Base-by-base conservation (phyloP, 768 basidiomycete species). In the Sarcodon aspratus region DNA sequence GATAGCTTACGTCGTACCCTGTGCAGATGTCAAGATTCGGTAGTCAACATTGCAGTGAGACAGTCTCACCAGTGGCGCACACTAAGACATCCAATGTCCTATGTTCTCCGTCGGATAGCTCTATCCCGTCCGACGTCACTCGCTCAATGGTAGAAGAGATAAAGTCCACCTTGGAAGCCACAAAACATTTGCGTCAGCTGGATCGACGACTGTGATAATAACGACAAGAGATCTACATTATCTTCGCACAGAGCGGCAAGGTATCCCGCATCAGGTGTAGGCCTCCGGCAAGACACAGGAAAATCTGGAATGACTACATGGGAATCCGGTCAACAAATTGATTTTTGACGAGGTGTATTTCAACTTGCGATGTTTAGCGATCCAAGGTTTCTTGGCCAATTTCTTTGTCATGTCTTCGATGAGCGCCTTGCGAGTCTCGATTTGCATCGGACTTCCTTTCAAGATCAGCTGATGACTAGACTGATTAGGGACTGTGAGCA, bases 201-300 rank as follows among this genome's bases (percentile, higher is more conserved):
- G 21, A 27, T 27, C 21, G 21, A 27, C 21, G 5, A 27, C 5
- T 27, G 21, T 27, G 21, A 27, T 2, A 27, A 27, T 27, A 27
- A 27, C 21, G 5, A 27, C 21, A 27, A 27, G 21, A 27, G 21
- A 27, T 2, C 21, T 27, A 27, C 82, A 56, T 83, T 82, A 53
- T 78, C 75, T 61, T 75, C 69, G 51, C 74, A 77, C 2, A 84
- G 62, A 0, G 82, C 77, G 54, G 83, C 79, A 33, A 84, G 69
- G 57, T 81, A 85, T 6, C 82, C 80, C 8, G 78, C 78, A 0
- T 80, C 82, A 1, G 80, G 79, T 0, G 82, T 85, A 44, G 82
- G 61, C n/a, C 82, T 69, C 27, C 80, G 69, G 61, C 80, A 85
- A 5, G 66, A 70, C 12, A 80, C 72, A 6, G 72, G 64, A 54